A percentile compares a stretch with the other conserved stretches of the same genome.
Evolutionary conservation across 345 rosid species (phyloP).

Genomic region (Aquilaria malaccensis): DNA sequence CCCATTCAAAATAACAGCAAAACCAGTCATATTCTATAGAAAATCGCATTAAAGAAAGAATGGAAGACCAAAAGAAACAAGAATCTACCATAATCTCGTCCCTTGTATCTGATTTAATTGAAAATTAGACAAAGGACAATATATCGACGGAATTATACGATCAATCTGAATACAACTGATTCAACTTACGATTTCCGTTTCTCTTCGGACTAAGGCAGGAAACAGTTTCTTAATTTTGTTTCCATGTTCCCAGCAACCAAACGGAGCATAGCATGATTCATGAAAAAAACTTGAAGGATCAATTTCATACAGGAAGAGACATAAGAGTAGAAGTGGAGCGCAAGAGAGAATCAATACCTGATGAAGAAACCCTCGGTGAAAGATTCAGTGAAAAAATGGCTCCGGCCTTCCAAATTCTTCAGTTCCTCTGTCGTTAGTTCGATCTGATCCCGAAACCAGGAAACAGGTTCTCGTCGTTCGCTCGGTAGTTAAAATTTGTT

Average conservation of each 20-base stretch:
- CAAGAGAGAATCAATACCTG: constrained; percentile 6
- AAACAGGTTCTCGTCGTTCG: constrained; percentile 2
- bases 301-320: background rate
- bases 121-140: too few species aligned
- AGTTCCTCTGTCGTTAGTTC: constrained; percentile 7
- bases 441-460: background rate
- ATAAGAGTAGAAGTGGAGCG: background rate
- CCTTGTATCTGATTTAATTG: too few species aligned
- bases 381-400: constrained; percentile 5
- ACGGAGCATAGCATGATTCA: background rate
- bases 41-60: too few species aligned
- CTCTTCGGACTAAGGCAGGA: too few species aligned
- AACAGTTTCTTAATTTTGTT: too few species aligned
- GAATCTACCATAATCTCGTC: too few species aligned
- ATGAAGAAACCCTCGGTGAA: constrained; percentile 22
- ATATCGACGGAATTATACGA: too few species aligned
- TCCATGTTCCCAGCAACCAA: constrained; percentile 4
- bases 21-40: too few species aligned
- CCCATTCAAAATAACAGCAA: too few species aligned
- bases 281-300: background rate
- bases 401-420: constrained; percentile 8
- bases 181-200: too few species aligned
- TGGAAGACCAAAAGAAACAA: too few species aligned
- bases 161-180: too few species aligned
- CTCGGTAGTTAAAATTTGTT: constrained; percentile 6